Conservation (phyloP, 345 rosid genomes). For the Corchorus capsularis region DNA sequence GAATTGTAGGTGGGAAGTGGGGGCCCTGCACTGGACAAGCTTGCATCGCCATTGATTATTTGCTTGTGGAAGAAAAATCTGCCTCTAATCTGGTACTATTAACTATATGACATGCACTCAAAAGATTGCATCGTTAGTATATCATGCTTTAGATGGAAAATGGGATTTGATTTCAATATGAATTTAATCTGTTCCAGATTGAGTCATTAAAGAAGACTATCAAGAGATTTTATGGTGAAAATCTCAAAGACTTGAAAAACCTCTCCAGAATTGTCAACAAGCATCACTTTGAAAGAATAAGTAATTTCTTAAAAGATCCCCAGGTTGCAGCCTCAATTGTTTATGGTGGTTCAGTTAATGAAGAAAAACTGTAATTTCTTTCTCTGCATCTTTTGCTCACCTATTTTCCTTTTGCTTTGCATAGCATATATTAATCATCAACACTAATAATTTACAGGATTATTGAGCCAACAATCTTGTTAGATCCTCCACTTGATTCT, state of each 20-base stretch:
- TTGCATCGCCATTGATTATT: constrained; percentile 70
- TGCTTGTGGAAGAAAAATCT: too few relatives aligned
- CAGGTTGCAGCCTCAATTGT: constrained; percentile 56
- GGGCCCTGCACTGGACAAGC: constrained; percentile 82
- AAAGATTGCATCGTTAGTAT: not conserved
- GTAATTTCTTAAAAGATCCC: constrained; percentile 59
- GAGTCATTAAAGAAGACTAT: constrained; percentile 51
- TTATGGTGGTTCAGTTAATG: constrained; percentile 67
- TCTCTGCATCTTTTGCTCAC: constrained; percentile 10
- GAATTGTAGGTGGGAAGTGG: constrained; percentile 90
- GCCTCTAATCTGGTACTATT: too few relatives aligned
- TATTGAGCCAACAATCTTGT: constrained; percentile 65
- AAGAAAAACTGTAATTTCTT: constrained; percentile 58
- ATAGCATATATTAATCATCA: too few relatives aligned
- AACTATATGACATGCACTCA: not conserved
- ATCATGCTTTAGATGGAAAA: not conserved
- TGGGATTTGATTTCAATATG: not conserved
- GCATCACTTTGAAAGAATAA: constrained; percentile 56
- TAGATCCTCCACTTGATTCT: constrained; percentile 68
- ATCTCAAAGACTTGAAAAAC: constrained; percentile 50
- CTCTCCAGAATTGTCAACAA: constrained; percentile 54
- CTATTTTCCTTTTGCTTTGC: too few relatives aligned
- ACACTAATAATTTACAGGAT: constrained; percentile 10
- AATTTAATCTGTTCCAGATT: constrained; percentile 45
- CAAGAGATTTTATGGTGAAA: constrained; percentile 61